Percentiles rank a stretch among this genome's conserved stretches.
Conservation (phyloP, 139 green algal genomes). For the Parachlorella kessleri region DNA sequence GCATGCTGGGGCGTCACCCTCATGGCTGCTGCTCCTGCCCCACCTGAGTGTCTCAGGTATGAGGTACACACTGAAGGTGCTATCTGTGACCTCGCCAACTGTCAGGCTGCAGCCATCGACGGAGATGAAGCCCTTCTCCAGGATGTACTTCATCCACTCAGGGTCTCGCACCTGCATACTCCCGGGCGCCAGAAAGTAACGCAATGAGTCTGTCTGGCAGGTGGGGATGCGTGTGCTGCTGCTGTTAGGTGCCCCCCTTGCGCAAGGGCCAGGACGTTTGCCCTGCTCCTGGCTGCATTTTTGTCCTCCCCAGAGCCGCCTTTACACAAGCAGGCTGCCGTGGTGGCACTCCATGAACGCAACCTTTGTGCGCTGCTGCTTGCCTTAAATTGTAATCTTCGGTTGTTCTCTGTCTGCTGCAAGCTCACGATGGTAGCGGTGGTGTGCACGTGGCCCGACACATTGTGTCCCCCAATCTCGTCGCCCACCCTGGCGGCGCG, state of each 20-base stretch:
- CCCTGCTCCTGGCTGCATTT: no score
- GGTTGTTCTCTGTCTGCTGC: slow-evolving; percentile 78
- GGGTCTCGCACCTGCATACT: slow-evolving; percentile 46
- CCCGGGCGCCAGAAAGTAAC: no score
- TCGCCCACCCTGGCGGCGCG: slow-evolving; percentile 73
- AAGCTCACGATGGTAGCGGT: slow-evolving; percentile 59
- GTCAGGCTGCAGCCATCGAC: slow-evolving; percentile 95
- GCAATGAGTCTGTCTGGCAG: no score
- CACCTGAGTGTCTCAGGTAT: slow-evolving; percentile 92
- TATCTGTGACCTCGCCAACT: slow-evolving; percentile 56
- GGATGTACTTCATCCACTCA: slow-evolving; percentile 91
- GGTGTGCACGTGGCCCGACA: slow-evolving; percentile 90
- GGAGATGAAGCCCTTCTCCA: slow-evolving; percentile 94
- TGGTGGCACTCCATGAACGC: no score
- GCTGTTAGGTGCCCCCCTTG: no score
- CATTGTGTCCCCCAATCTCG: slow-evolving; percentile 95
- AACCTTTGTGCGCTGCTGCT: not conserved
- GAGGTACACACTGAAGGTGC: slow-evolving; percentile 89
- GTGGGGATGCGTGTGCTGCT: not conserved
- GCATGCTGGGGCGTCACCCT: no score
- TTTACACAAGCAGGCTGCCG: no score
- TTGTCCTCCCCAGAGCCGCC: no score
- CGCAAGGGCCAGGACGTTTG: no score
- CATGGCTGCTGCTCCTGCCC: not conserved
- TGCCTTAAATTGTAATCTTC: slow-evolving; percentile 70